Evolutionary conservation across 169 alveolate species (phyloP), one percentile per base, ranked within the genome.

Genomic region (Plasmodium fragile): DNA sequence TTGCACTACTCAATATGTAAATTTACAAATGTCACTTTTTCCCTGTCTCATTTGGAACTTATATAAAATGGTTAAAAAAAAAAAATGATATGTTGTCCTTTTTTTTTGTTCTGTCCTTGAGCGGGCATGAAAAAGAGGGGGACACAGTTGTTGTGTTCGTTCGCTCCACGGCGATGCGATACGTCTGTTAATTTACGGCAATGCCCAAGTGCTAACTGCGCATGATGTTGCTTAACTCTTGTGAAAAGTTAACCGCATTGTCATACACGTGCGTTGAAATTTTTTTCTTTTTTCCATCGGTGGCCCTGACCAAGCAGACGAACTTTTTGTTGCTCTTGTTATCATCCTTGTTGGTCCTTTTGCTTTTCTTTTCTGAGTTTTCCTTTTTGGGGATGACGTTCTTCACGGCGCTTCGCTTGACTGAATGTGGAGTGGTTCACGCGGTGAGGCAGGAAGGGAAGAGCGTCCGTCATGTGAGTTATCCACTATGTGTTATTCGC

Each of bases 231-330:
- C 32, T 87, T 30, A 87, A 34, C 39, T 87, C 81, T 43, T 87
- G 93, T 30, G 93, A 75, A 87, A 87, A 87, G n/a, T 52, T 55
- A 53, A 87, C 53, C 8, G 59, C 81, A 55, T 87, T 78, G 41
- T 87, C 93, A 2, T 22, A 87, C 18, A 87, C 93, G 11, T 87
- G 87, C 0, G 93, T 87, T 11, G 93, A 87, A 18, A 87, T 32
- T 77, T 87, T 87, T 59, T 34, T 49, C 1, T 87, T 87, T 32
- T 84, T 84, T 0, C 93, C 93, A 87, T 87, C 93, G 1, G 93
- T 87, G 16, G 93, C 93, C 80, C 93, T 87, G 5, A 87, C 81
- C 45, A 87, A 18, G 32, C 93, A 87, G 8, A 87, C 32, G 69
- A 77, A 77, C 36, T 87, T 77, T 22, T 87, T 87, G 69, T 59